These are phyloP conservation scores for Blastobotrys terrestris DNA, from an alignment of 805 yeast species.

Conservation along the genomic window DNA sequence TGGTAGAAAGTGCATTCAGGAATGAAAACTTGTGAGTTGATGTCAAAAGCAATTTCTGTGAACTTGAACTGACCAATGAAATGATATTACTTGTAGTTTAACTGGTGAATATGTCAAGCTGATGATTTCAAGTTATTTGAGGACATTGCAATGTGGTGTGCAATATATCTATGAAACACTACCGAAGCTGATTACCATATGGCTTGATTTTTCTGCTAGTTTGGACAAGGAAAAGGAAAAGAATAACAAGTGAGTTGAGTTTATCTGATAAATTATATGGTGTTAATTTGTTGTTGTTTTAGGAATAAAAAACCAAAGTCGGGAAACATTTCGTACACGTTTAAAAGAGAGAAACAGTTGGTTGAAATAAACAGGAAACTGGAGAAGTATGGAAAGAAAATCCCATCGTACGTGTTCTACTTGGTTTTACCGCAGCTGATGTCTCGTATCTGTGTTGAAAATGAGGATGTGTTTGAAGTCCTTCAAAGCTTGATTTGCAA, in stretches of 20 bases:
- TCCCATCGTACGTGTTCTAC: slow-evolving; percentile 48
- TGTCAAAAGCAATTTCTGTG: not conserved
- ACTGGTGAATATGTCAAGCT: slow-evolving; percentile 45
- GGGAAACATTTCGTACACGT: not conserved
- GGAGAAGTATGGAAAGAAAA: not conserved
- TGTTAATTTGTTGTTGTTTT: not conserved
- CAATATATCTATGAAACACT: slow-evolving; percentile 72
- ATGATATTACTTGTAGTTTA: not conserved
- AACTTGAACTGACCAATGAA: not conserved
- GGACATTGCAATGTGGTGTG: slow-evolving; percentile 56
- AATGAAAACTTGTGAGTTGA: slow-evolving; percentile 14
- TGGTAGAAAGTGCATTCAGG: slow-evolving; percentile 28
- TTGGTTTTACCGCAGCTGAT: slow-evolving; percentile 79
- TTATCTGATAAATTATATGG: not conserved
- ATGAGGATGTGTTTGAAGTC: slow-evolving; percentile 47
- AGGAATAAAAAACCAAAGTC: not conserved
- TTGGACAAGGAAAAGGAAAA: slow-evolving; percentile 3
- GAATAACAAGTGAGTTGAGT: not conserved
- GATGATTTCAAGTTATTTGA: slow-evolving; percentile 50
- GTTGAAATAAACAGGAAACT: slow-evolving; percentile 2
- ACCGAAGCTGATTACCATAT: slow-evolving; percentile 83
- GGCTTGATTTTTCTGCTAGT: slow-evolving; percentile 69
- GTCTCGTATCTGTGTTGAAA: slow-evolving; percentile 67
- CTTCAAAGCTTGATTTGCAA: slow-evolving; percentile 52
- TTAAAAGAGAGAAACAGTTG: slow-evolving; percentile 1